A percentile compares a stretch with the other conserved stretches of the same genome.
phyloP scores from a whole-genome alignment of 805 yeast genomes.

The Clavispora fructus region DNA sequence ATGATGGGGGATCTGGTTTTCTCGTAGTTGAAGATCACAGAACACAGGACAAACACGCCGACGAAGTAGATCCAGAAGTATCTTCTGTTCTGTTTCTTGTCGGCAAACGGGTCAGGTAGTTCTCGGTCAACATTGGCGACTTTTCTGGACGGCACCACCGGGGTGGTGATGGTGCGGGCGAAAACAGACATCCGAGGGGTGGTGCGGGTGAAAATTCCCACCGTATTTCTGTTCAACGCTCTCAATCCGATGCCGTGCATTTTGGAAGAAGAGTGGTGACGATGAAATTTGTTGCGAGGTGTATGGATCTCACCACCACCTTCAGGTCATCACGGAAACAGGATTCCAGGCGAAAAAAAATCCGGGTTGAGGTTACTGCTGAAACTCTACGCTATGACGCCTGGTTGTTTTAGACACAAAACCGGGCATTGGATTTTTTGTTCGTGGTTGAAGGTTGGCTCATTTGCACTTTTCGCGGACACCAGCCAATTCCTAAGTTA shows the following conservation, averaged over 20 bases:
- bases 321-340: no score
- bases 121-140: conserved; percentile 65
- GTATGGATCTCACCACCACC: not conserved
- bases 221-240: not conserved
- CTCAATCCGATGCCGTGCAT: not conserved
- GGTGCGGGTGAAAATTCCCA: not conserved
- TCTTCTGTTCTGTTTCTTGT: conserved; percentile 43
- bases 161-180: not conserved
- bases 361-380: no score
- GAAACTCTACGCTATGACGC: no score
- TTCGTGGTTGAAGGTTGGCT: no score
- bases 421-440: no score
- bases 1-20: conserved; percentile 86
- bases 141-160: not conserved
- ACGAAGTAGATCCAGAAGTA: conserved; percentile 46
- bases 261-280: not conserved
- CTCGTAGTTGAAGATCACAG: conserved; percentile 84
- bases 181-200: not conserved
- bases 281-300: not conserved
- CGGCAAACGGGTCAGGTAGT: conserved; percentile 73
- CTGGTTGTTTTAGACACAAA: no score
- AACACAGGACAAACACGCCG: conserved; percentile 35
- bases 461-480: not conserved
- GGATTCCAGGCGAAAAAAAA: no score
- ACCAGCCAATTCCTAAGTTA: no score